These are phyloP conservation scores for Penicillium aurantiogriseum DNA, from an alignment of 2,329 filamentous ascomycete genomes.

Conservation along the genomic window DNA sequence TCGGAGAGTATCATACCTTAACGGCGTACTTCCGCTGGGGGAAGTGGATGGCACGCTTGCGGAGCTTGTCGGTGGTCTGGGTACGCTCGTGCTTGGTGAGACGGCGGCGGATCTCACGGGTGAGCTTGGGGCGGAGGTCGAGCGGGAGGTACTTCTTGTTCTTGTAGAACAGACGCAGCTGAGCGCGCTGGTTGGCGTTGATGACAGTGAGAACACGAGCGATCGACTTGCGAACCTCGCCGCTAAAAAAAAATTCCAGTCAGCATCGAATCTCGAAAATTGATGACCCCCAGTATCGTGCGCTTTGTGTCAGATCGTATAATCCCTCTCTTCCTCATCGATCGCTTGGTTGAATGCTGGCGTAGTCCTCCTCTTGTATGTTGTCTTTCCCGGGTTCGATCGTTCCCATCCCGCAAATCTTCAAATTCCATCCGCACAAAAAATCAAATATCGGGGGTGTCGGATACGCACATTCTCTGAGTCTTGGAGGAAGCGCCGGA, in stretches of 20 bases:
- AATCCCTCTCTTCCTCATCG: conserved; percentile 1
- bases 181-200: conserved; percentile 98
- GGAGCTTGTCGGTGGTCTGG: conserved; percentile 85
- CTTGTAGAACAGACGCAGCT: conserved; percentile 99
- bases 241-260: conserved; percentile 56
- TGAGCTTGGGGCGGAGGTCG: conserved; percentile 98
- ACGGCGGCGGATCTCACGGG: conserved; percentile 93
- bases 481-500: conserved; percentile 91
- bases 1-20: conserved; percentile 65
- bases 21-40: conserved; percentile 98
- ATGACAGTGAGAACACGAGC: conserved; percentile 98
- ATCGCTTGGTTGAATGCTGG: background rate
- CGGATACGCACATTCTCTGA: conserved; percentile 81
- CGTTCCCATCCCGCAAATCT: conserved; percentile 13
- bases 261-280: conserved; percentile 22
- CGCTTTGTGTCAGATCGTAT: background rate
- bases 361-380: background rate
- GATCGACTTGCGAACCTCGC: conserved; percentile 99
- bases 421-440: conserved; percentile 15
- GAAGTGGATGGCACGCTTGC: conserved; percentile 95
- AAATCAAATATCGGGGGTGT: conserved; percentile 15
- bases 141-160: conserved; percentile 99
- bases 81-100: conserved; percentile 88
- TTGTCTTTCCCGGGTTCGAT: conserved; percentile 6
- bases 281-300: background rate